These are phyloP conservation scores for Turritis glabra DNA, from an alignment of 345 rosid genomes.

Conservation along the genomic window DNA sequence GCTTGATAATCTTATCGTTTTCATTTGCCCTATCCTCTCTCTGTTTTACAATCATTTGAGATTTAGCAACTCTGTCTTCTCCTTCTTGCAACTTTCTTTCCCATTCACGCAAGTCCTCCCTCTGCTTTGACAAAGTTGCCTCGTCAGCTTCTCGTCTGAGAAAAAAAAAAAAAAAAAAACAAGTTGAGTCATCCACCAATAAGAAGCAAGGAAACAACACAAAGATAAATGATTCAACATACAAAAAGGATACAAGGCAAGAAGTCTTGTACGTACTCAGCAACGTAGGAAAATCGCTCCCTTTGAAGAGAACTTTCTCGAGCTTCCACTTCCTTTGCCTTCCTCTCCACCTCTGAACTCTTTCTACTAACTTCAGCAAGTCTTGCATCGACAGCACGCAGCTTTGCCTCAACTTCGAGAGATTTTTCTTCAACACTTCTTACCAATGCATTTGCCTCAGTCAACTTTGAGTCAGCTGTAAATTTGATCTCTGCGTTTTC, in stretches of 20 bases:
- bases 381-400: conserved; percentile 82
- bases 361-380: conserved; percentile 94
- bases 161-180: neutral
- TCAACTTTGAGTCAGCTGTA: conserved; percentile 84
- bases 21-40: conserved; percentile 95
- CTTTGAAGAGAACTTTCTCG: conserved; percentile 63
- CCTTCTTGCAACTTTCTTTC: conserved; percentile 83
- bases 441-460: conserved; percentile 85
- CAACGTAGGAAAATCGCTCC: conserved; percentile 70
- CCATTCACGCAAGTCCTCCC: conserved; percentile 96
- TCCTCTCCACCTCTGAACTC: conserved; percentile 80
- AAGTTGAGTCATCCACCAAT: neutral
- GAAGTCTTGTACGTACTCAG: conserved; percentile 61
- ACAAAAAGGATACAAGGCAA: neutral
- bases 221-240: neutral
- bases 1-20: conserved; percentile 63
- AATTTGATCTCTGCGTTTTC: conserved; percentile 91
- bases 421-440: conserved; percentile 81
- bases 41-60: conserved; percentile 65
- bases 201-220: neutral
- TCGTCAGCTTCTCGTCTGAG: conserved; percentile 81
- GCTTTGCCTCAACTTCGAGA: conserved; percentile 77
- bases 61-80: conserved; percentile 64
- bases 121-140: conserved; percentile 66
- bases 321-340: conserved; percentile 69